These are phyloP conservation scores for Jatropha podagrica DNA, from an alignment of 441 rosid species.

Conservation along the genomic window DNA sequence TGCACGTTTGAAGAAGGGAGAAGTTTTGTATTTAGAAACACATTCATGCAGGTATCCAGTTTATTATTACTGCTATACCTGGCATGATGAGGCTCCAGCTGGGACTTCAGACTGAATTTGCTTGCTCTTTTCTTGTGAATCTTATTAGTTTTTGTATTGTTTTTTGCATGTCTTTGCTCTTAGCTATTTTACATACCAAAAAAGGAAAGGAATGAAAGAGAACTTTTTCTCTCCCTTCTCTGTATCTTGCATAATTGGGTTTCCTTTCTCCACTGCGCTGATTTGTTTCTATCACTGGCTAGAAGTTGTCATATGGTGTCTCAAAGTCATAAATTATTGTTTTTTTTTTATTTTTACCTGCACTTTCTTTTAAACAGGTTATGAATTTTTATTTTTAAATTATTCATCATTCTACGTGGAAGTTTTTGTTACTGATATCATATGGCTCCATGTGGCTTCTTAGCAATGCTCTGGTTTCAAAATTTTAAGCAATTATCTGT, in stretches of 20 bases:
- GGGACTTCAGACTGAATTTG: constrained; percentile 4
- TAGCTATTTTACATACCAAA: neutral
- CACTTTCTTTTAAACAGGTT: neutral
- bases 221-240: neutral
- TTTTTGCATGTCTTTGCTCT: neutral
- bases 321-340: neutral
- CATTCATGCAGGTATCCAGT: constrained; percentile 83
- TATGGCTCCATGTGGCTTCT: neutral
- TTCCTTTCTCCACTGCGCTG: neutral
- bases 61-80: neutral
- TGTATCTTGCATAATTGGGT: neutral
- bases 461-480: constrained; percentile 6
- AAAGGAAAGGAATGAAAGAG: neutral
- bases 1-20: constrained; percentile 97
- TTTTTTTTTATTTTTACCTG: constrained; percentile 1
- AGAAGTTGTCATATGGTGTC: neutral
- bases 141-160: neutral
- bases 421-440: constrained; percentile 3
- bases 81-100: neutral
- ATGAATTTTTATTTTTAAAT: neutral
- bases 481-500: neutral
- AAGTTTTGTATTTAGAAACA: constrained; percentile 90
- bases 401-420: neutral
- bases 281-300: neutral
- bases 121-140: neutral